Conservation (phyloP, 495 filamentous ascomycete species). For the Cercophora scortea region DNA sequence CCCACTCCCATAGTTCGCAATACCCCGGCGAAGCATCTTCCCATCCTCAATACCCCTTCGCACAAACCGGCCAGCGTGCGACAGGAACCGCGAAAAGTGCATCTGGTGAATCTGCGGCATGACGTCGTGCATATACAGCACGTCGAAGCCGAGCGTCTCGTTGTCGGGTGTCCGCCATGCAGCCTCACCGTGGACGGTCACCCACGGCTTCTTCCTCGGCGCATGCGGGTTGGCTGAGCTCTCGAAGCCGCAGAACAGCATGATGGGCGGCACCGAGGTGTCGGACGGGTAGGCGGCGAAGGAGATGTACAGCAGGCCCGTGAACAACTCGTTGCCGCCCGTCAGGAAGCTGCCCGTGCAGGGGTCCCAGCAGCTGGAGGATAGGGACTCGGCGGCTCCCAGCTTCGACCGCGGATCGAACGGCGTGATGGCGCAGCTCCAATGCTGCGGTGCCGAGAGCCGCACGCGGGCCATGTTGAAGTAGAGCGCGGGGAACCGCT, state of each 20-base stretch:
- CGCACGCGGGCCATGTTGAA: no score
- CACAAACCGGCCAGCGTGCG: neutral
- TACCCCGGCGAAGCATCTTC: neutral
- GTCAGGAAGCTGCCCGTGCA: neutral
- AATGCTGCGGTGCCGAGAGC: no score
- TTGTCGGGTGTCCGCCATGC: neutral
- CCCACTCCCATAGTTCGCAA: neutral
- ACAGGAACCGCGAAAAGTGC: neutral
- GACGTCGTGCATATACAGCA: neutral
- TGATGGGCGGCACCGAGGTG: neutral
- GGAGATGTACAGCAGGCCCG: neutral
- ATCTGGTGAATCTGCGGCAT: neutral
- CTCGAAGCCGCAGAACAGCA: neutral
- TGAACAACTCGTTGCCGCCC: neutral
- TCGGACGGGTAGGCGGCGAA: neutral
- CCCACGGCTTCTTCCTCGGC: neutral
- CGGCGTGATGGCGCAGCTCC: neutral
- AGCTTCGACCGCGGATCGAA: neutral
- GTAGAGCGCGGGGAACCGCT: no score
- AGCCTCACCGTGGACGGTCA: neutral
- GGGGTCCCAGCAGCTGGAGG: neutral
- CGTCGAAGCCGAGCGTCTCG: neutral
- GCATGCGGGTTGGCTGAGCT: neutral
- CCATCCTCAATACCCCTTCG: neutral
- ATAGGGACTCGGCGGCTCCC: neutral